phyloP scores from a whole-genome alignment of 2,329 filamentous ascomycete genomes.

The Rhytidhysteron rufulum region DNA sequence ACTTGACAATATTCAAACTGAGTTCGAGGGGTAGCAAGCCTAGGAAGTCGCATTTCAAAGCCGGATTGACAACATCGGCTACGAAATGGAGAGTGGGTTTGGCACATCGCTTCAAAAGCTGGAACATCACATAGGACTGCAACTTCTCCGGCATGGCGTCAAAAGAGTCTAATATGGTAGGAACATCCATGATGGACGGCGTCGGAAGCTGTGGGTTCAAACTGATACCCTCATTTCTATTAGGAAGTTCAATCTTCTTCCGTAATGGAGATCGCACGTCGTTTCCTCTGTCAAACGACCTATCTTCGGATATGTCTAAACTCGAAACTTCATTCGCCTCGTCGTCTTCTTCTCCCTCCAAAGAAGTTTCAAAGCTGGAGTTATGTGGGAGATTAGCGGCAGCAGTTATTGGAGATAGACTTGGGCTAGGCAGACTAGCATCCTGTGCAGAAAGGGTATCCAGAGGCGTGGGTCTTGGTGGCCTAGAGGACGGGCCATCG shows the following conservation, averaged over 20 bases:
- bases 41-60: slow-evolving; percentile 90
- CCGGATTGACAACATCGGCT: slow-evolving; percentile 86
- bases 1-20: slow-evolving; percentile 80
- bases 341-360: slow-evolving; percentile 23
- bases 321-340: slow-evolving; percentile 35
- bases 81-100: slow-evolving; percentile 86
- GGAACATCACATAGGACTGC: slow-evolving; percentile 96
- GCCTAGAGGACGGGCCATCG: slow-evolving; percentile 10
- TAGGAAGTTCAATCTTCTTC: slow-evolving; percentile 18
- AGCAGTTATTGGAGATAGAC: slow-evolving; percentile 83
- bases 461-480: slow-evolving; percentile 47
- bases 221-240: slow-evolving; percentile 11
- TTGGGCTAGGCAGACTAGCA: slow-evolving; percentile 89
- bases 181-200: slow-evolving; percentile 67
- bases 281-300: slow-evolving; percentile 8
- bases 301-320: slow-evolving; percentile 28
- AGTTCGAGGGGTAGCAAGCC: slow-evolving; percentile 80
- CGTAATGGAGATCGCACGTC: slow-evolving; percentile 11
- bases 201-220: slow-evolving; percentile 33
- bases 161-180: slow-evolving; percentile 81
- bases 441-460: slow-evolving; percentile 75
- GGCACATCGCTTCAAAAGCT: slow-evolving; percentile 82
- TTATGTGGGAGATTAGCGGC: slow-evolving; percentile 58
- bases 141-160: slow-evolving; percentile 87
- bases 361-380: slow-evolving; percentile 23